Evolutionary conservation across 2,329 filamentous ascomycete species (phyloP), one percentile per base, ranked within the genome.

Genomic region (Trichophyton simii): DNA sequence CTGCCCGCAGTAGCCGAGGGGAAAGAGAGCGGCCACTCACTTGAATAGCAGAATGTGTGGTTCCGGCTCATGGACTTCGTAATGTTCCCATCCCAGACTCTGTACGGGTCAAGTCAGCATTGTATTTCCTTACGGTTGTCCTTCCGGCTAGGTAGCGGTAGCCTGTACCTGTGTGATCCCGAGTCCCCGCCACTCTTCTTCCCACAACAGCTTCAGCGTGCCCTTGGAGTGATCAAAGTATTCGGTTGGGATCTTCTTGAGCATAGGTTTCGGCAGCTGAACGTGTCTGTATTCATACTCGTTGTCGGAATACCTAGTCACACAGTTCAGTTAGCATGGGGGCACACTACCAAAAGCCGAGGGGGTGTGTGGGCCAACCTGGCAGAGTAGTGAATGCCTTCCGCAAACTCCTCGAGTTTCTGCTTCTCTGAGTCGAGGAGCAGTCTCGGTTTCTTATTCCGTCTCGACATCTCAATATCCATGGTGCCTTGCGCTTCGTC

Each of bases 61-160:
- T 78, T 99, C 94, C 50, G 94, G 94, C 76, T 97, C 94, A 75
- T 99, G 94, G 60, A 99, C 94, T 76, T 99, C 94, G 73, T 99
- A 99, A 76, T 99, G 94, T 75, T 97, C 92, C 94, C 94, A 99
- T 62, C 94, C 94, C 70, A 99, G 80, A 79, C 92, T 97, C 91
- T 97, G 18, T 2, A 36, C n/a, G 2, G 6, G 41, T 25, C 28
- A 48, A n/a, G 28, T 48, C 20, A 36, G 59, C 50, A 42, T 22
- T n/a, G n/a, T 15, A 18, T 11, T 18, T 15, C 18, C 1, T 38
- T 31, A 31, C 28, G 11, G 44, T n/a, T 18, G 20, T 22, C 3
- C 31, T 41, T 8, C 34, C 9, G 11, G 13, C 0, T 4, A n/a
- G 15, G 13, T 41, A 60, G 63, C 57, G 54, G 31, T 60, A 18